Evolutionary conservation across 768 basidiomycete species (phyloP), one percentile per base, ranked within the genome.

Genomic region (Xerocomellus amylosporus): DNA sequence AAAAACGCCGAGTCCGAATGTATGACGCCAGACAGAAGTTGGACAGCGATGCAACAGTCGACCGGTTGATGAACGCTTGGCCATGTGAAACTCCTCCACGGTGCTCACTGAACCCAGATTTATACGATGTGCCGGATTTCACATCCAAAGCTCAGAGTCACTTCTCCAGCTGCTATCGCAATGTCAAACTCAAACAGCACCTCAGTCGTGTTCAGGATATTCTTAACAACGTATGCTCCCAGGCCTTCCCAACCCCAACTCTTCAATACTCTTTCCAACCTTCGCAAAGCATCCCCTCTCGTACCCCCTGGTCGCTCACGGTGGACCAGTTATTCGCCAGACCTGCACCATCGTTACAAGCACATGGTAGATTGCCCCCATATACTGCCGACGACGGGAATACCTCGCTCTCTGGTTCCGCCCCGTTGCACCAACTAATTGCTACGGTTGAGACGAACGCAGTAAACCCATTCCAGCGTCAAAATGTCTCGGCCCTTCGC

Each of bases 91-190:
- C 38, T 14, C 51, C 62, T 3, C 61, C 61, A 15, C n/a, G 0
- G 2, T 30, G 34, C 19, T 49, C 47, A 7, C 56, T 59, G 19
- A 19, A 43, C 9, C 4, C 15, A 4, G 4, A 2, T 7, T 41
- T 17, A 8, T 62, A 65, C 17, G 3, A 64, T 22, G 28, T 60
- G 15, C 2, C n/a, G 7, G 3, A 19, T 0, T 26, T 67, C 10
- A 37, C 34, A 5, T 39, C 52, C 31, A 24, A 47, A 0, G n/a
- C 52, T 20, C 9, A 20, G 12, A 12, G 2, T 0, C 13, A 62
- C 36, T 68, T 69, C n/a, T 22, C 34, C 13, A 54, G 46, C 30
- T 48, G 66, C 15, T 65, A 55, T 38, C 54, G 22, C 9, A 67
- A 67, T 28, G 28, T 43, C 36, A 33, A 51, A n/a, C 40, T 67